A percentile compares a stretch with the other conserved stretches of the same genome.
Evolutionary conservation across 345 rosid genomes (phyloP).

Genomic region (Populus pruinosa): DNA sequence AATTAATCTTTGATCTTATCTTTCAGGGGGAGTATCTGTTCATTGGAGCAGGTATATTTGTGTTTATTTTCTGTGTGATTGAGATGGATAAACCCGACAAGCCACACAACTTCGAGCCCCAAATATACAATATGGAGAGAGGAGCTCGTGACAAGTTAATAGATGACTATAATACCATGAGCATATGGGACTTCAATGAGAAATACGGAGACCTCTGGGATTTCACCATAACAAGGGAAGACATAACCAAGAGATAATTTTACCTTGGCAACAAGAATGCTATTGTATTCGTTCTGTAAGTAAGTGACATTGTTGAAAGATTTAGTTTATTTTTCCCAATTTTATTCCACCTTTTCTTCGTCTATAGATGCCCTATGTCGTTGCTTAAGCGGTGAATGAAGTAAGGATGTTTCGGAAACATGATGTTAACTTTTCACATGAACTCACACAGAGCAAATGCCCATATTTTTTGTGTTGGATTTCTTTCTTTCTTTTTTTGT

Average conservation of each 20-base stretch:
- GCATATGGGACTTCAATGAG: constrained; percentile 88
- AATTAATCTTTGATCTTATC: not conserved
- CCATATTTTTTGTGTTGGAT: not conserved
- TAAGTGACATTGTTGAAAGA: not conserved
- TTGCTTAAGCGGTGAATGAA: no score
- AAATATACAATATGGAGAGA: constrained; percentile 79
- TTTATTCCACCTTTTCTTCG: not conserved
- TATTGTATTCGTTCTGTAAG: not conserved
- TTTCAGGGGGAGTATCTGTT: constrained; percentile 73
- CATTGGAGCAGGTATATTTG: constrained; percentile 75
- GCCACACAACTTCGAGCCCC: constrained; percentile 93
- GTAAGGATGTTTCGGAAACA: no score
- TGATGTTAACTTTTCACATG: no score
- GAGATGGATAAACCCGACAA: constrained; percentile 92
- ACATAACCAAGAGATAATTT: constrained; percentile 51
- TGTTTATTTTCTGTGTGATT: constrained; percentile 56
- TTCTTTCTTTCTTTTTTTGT: not conserved
- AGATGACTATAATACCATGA: constrained; percentile 78
- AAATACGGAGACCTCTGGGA: constrained; percentile 94
- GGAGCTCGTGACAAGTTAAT: constrained; percentile 90
- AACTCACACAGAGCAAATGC: not conserved
- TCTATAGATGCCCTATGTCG: no score
- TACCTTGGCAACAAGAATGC: not conserved
- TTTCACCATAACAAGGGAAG: constrained; percentile 63
- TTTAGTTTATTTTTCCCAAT: not conserved